Conservation (phyloP, 1,284 basidiomycete species). For the Binderoboletus segoi region DNA sequence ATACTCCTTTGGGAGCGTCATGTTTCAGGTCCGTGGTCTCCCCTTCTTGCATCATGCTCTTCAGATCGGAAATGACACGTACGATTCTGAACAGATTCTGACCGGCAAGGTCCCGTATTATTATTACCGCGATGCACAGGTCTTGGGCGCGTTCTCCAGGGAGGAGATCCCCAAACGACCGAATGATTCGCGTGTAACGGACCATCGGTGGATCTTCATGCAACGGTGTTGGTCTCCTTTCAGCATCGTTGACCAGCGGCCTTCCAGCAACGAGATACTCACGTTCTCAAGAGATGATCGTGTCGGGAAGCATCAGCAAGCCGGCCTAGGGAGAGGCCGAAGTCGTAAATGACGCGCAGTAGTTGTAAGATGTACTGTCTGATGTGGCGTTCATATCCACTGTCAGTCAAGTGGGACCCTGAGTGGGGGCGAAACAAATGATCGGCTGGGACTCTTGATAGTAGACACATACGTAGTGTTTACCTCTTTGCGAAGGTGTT, state of each 20-base stretch:
- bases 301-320: no score
- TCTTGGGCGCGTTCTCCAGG: background rate
- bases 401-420: no score
- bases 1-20: conserved; percentile 20
- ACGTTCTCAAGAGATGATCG: background rate
- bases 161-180: background rate
- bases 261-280: conserved; percentile 1
- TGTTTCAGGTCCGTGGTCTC: background rate
- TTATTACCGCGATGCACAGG: background rate
- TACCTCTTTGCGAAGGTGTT: no score
- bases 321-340: no score
- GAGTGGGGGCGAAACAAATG: no score
- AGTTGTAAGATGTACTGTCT: no score
- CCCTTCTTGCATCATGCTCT: no score
- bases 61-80: no score
- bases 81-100: background rate
- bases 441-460: no score
- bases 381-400: no score
- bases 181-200: background rate
- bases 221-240: conserved; percentile 1
- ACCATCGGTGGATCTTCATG: background rate
- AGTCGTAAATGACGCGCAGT: no score
- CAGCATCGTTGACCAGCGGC: background rate
- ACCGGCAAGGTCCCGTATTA: background rate
- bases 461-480: no score